Conservation (phyloP, 2,329 filamentous ascomycete genomes). For the Fusarium poae region DNA sequence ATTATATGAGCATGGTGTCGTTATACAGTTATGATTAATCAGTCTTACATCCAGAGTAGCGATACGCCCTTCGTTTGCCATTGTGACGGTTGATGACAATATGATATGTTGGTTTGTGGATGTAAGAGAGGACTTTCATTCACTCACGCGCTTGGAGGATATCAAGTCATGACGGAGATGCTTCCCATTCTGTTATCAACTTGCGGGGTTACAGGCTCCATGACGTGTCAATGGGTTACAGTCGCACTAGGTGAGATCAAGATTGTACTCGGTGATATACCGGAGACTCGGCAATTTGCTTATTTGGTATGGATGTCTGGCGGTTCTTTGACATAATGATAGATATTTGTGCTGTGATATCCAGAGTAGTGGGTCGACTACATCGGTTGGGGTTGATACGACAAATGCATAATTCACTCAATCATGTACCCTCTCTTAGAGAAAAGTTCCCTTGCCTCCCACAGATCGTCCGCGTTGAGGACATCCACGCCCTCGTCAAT, state of each 20-base stretch:
- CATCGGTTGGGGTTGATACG: neutral
- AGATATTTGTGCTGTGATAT: conserved; percentile 5
- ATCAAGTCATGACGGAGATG: conserved; percentile 34
- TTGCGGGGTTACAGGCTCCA: conserved; percentile 46
- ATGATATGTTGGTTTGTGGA: conserved; percentile 14
- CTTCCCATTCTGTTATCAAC: conserved; percentile 34
- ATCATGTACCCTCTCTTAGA: conserved; percentile 5
- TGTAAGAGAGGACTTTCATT: conserved; percentile 7
- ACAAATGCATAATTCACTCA: conserved; percentile 3
- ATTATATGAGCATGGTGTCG: conserved; percentile 20
- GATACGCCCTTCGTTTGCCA: conserved; percentile 48
- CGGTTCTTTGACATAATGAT: conserved; percentile 13
- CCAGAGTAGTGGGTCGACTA: neutral
- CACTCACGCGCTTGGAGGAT: neutral
- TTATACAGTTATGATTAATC: neutral
- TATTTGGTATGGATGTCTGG: conserved; percentile 11
- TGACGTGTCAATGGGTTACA: conserved; percentile 39
- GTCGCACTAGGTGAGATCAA: conserved; percentile 20
- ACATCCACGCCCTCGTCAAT: conserved; percentile 70
- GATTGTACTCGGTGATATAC: conserved; percentile 47
- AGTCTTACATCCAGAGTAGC: conserved; percentile 56
- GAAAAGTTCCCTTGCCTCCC: conserved; percentile 49
- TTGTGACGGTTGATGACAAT: conserved; percentile 20
- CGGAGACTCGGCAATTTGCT: conserved; percentile 47
- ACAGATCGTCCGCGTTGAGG: conserved; percentile 72